Conservation (phyloP, 352 stramenopile genomes). For the Blastocystis sp. region DNA sequence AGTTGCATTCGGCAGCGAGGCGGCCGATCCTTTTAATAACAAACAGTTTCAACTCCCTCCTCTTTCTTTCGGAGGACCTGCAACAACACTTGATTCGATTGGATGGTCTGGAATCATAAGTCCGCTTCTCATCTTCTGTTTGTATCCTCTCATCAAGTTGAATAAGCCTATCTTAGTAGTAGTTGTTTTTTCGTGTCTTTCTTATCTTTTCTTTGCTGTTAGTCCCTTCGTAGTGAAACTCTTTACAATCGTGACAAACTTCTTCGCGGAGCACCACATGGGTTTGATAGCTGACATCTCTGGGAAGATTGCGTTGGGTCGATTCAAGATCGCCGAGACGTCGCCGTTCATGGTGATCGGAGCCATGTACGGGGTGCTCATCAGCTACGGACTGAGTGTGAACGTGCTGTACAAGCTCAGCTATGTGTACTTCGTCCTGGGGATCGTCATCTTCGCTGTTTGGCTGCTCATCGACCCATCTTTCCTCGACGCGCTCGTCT, state of each 20-base stretch:
- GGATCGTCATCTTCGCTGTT: slow-evolving; percentile 10
- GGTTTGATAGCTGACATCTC: slow-evolving; percentile 3
- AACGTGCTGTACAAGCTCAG: neutral
- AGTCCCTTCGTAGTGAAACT: neutral
- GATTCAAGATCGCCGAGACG: slow-evolving; percentile 55
- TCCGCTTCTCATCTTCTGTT: neutral
- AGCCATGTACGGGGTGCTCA: neutral
- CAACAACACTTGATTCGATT: slow-evolving; percentile 52
- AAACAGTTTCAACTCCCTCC: neutral
- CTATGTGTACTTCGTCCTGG: neutral
- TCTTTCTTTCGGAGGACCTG: neutral
- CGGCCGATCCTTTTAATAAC: slow-evolving; percentile 44
- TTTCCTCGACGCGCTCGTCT: slow-evolving; percentile 18
- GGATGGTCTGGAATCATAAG: slow-evolving; percentile 35
- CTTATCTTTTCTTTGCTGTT: slow-evolving; percentile 10
- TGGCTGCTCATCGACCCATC: slow-evolving; percentile 7
- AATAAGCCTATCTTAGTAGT: neutral
- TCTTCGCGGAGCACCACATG: neutral
- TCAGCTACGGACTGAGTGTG: neutral
- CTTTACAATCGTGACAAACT: neutral
- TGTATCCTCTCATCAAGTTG: neutral
- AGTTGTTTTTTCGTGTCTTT: neutral
- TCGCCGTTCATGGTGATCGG: neutral
- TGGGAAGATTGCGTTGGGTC: slow-evolving; percentile 19
- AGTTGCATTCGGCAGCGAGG: neutral